Evolutionary conservation across 1,139 yeast species (phyloP).

Genomic region (Lodderomyces theae): DNA sequence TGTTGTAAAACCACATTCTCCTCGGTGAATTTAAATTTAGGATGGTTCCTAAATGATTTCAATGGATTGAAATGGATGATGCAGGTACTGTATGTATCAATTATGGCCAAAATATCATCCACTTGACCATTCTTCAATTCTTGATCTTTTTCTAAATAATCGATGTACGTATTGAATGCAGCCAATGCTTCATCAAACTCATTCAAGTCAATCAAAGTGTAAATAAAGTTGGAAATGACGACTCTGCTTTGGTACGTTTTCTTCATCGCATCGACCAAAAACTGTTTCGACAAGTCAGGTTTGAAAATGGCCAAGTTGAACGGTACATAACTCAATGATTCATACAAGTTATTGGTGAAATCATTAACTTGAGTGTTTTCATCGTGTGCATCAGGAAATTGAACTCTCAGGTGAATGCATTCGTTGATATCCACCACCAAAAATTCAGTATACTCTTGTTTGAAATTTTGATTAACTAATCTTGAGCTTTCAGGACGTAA

Average conservation of each 20-base stretch:
- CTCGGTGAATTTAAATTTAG: conserved; percentile 28
- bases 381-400: conserved; percentile 36
- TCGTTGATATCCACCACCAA: conserved; percentile 25
- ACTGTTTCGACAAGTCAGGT: conserved; percentile 31
- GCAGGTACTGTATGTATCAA: conserved; percentile 37
- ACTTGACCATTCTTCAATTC: conserved; percentile 33
- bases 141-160: conserved; percentile 35
- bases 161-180: conserved; percentile 38
- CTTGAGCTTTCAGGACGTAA: conserved; percentile 25
- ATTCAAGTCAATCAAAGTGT: conserved; percentile 32
- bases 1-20: conserved; percentile 22
- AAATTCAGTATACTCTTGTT: conserved; percentile 29
- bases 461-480: conserved; percentile 24
- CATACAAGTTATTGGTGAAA: conserved; percentile 36
- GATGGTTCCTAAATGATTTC: conserved; percentile 21
- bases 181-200: conserved; percentile 48
- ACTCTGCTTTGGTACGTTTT: conserved; percentile 41
- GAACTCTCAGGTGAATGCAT: conserved; percentile 18
- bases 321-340: conserved; percentile 27
- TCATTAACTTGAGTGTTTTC: conserved; percentile 21
- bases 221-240: conserved; percentile 33
- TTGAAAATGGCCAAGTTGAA: conserved; percentile 22
- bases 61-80: conserved; percentile 38
- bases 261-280: conserved; percentile 29
- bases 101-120: conserved; percentile 34